Base-by-base conservation (phyloP, 768 basidiomycete species). In the Grammothele lineata region DNA sequence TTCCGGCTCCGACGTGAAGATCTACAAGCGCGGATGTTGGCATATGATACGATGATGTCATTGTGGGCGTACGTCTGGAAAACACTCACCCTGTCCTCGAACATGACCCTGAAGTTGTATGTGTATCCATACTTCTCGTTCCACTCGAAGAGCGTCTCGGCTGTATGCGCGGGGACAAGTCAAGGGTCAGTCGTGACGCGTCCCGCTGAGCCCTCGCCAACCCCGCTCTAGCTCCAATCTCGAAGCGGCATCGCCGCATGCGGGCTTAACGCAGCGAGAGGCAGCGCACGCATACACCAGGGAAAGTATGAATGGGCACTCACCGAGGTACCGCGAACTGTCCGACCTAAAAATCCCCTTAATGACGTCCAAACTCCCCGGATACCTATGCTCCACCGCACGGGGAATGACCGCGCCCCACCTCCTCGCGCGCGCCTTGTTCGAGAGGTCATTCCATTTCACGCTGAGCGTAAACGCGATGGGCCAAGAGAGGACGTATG, bases 1-100 rank as follows among this genome's bases (percentile, higher is more conserved):
- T 33, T 74, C 73, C 4, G 77, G 77, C 44, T 79, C 77, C 7
- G 55, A 51, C 1, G 76, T 78, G 10, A 77, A 54, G 42, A 77
- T 56, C 74, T 76, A 44, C 7, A 22, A 36, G 26, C 27, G 27
- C 14, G 7, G 7, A 7, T 7, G 27, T 30, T 14, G 27, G 8
- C 14, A 40, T 30, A 25, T 24, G n/a, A n/a, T n/a, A n/a, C n/a
- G n/a, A n/a, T n/a, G n/a, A n/a, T n/a, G n/a, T n/a, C n/a, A n/a
- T n/a, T n/a, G 51, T 12, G 37, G 27, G n/a, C 23, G 26, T 25
- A n/a, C 37, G 18, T 12, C 10, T 5, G 30, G 25, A n/a, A 18
- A 17, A 10, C 1, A 43, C 67, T 11, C 38, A 66, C 74, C 59
- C 63, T 58, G 39, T 69, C 59, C 39, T 72, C 67, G 46, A 66